Percentiles rank a stretch among this genome's conserved stretches.
phyloP scores from a whole-genome alignment of 257 asterid genomes.

The Voacanga thouarsii region DNA sequence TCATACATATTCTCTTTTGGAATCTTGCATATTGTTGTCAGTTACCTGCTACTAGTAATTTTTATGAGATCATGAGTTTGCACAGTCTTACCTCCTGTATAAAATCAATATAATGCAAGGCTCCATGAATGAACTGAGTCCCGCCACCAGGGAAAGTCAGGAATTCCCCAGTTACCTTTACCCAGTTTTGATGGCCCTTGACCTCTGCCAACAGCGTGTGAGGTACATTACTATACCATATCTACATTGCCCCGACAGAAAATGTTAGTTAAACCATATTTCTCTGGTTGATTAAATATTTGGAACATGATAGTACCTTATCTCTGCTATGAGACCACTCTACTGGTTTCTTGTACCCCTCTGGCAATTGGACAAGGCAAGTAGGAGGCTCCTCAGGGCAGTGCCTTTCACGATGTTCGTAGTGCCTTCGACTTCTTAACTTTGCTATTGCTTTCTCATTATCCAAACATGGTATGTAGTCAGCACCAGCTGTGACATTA shows the following conservation, averaged over 20 bases:
- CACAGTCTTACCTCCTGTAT: constrained; percentile 56
- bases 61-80: background rate
- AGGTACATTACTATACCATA: constrained; percentile 89
- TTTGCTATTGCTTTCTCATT: constrained; percentile 62
- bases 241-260: constrained; percentile 36
- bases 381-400: constrained; percentile 74
- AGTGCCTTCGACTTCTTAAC: constrained; percentile 48
- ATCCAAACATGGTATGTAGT: constrained; percentile 89
- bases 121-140: constrained; percentile 89
- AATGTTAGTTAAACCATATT: background rate
- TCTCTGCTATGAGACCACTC: constrained; percentile 91
- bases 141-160: constrained; percentile 96
- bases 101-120: constrained; percentile 73
- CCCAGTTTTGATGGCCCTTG: constrained; percentile 94
- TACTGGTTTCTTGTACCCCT: constrained; percentile 62
- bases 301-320: constrained; percentile 41
- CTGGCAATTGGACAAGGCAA: constrained; percentile 70
- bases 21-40: background rate
- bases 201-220: constrained; percentile 64
- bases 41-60: background rate
- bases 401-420: constrained; percentile 84
- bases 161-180: constrained; percentile 81
- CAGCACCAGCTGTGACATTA: constrained; percentile 64
- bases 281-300: background rate
- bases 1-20: background rate